Conservation (phyloP, 2,329 filamentous ascomycete genomes). For the Alternaria sp. region DNA sequence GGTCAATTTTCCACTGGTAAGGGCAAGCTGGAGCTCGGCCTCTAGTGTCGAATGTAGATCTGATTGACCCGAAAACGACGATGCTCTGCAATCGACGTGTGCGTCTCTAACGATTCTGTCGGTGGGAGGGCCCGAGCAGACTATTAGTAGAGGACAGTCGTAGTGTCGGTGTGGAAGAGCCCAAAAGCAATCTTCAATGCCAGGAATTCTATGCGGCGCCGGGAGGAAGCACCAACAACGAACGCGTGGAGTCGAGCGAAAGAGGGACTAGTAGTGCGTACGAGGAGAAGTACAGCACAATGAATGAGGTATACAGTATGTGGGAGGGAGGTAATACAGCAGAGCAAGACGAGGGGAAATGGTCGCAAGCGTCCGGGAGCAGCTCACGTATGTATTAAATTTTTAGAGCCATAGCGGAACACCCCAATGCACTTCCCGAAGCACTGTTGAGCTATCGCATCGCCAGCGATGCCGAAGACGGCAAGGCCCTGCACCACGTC, state of each 20-base stretch:
- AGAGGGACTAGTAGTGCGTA: conserved; percentile 11
- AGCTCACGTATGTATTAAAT: conserved; percentile 31
- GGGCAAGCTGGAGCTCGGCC: conserved; percentile 30
- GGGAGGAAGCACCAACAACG: conserved; percentile 26
- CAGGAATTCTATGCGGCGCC: conserved; percentile 15
- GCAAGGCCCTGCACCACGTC: conserved; percentile 26
- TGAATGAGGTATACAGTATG: not conserved
- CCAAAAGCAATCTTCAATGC: conserved; percentile 8
- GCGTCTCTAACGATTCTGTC: conserved; percentile 11
- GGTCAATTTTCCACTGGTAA: conserved; percentile 32
- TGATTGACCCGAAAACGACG: conserved; percentile 5
- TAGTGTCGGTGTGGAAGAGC: conserved; percentile 12
- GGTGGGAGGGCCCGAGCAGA: conserved; percentile 29
- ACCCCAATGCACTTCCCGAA: conserved; percentile 41
- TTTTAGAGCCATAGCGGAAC: conserved; percentile 24
- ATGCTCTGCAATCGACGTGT: conserved; percentile 2
- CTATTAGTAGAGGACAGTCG: conserved; percentile 26
- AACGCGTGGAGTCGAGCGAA: conserved; percentile 12
- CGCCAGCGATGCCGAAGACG: conserved; percentile 38
- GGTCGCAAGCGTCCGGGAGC: not conserved
- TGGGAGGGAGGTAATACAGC: conserved; percentile 2
- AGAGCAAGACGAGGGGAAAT: conserved; percentile 13
- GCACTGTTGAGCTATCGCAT: conserved; percentile 45
- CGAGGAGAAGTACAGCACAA: conserved; percentile 12
- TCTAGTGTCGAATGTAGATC: conserved; percentile 28